These are phyloP conservation scores for Volvox reticuliferus DNA, from an alignment of 139 green algal species.

Conservation along the genomic window DNA sequence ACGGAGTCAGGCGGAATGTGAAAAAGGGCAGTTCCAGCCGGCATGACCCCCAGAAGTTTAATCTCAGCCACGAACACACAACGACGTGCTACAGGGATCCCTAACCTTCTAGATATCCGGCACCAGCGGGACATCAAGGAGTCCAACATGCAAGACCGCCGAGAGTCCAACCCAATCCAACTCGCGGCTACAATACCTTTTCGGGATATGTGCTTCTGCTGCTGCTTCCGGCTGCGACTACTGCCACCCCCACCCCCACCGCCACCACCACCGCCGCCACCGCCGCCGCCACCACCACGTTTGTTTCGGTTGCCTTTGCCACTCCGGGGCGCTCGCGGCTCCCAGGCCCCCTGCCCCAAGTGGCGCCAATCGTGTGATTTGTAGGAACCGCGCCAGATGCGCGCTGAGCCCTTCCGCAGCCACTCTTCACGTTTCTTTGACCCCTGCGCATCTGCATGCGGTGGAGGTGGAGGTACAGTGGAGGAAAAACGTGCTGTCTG, in stretches of 20 bases:
- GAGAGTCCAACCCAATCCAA: neutral
- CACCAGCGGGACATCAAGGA: neutral
- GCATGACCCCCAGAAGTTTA: neutral
- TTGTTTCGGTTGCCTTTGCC: conserved; percentile 15
- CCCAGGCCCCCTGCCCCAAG: conserved; percentile 67
- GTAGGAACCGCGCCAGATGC: conserved; percentile 70
- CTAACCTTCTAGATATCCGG: neutral
- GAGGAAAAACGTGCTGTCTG: neutral
- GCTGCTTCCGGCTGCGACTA: neutral
- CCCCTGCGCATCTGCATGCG: conserved; percentile 35
- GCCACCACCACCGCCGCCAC: neutral
- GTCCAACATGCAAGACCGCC: too few species aligned
- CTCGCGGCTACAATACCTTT: conserved; percentile 38
- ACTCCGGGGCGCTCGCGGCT: conserved; percentile 9
- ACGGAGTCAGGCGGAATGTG: too few species aligned
- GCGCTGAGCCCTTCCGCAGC: conserved; percentile 61
- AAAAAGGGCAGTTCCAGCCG: too few species aligned
- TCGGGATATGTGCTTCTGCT: neutral
- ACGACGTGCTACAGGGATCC: neutral
- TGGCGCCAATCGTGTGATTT: conserved; percentile 60
- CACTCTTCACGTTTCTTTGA: conserved; percentile 52
- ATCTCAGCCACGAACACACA: neutral
- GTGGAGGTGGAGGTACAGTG: neutral
- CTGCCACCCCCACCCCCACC: neutral
- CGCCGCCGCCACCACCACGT: neutral